phyloP scores from a whole-genome alignment of 2,329 filamentous ascomycete species.

The Aspergillus sp. region DNA sequence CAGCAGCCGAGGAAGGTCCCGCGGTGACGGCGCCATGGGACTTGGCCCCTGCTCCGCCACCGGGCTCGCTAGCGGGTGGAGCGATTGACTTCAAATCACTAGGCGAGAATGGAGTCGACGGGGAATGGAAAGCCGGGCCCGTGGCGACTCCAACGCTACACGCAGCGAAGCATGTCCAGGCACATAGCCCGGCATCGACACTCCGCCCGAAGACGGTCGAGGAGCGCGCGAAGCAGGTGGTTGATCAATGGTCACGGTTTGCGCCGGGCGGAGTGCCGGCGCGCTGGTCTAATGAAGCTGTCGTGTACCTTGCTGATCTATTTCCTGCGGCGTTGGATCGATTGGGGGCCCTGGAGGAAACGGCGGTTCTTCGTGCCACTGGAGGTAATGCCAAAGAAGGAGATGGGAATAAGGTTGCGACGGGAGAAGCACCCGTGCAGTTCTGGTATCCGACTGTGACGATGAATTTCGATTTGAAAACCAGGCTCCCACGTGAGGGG shows the following conservation, averaged over 20 bases:
- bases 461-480: slow-evolving; percentile 13
- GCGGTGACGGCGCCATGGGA: not conserved
- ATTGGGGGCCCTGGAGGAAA: slow-evolving; percentile 3
- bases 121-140: not conserved
- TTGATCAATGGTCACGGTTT: slow-evolving; percentile 13
- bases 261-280: not conserved
- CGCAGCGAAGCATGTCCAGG: not conserved
- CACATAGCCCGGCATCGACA: not conserved
- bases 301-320: slow-evolving; percentile 7
- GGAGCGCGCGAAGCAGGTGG: not conserved
- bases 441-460: slow-evolving; percentile 16
- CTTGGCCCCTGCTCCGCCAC: not conserved
- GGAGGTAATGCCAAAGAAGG: too few species aligned
- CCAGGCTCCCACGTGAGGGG: not conserved
- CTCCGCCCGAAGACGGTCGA: not conserved
- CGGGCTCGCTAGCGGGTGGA: not conserved
- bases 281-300: slow-evolving; percentile 13
- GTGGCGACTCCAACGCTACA: not conserved
- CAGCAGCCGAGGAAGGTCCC: not conserved
- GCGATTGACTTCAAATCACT: not conserved
- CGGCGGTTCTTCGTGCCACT: not conserved
- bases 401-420: not conserved
- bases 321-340: slow-evolving; percentile 10
- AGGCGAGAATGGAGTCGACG: not conserved
- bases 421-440: not conserved